Evolutionary conservation across 306 rosid species (phyloP).

Genomic region (Trifolium fragiferum): DNA sequence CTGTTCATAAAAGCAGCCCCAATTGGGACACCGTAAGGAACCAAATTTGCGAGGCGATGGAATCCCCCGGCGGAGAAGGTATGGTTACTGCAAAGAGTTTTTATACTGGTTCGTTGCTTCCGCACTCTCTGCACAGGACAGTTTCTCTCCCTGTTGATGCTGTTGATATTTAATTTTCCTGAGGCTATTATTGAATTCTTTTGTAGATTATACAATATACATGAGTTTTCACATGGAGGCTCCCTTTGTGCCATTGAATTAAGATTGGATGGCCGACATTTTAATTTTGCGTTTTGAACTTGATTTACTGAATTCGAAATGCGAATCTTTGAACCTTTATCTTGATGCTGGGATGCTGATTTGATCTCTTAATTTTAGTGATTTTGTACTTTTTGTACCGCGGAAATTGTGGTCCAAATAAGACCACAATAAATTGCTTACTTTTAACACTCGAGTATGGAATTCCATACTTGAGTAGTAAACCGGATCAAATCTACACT

Average conservation of each 20-base stretch:
- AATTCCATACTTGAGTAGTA: conserved; percentile 24
- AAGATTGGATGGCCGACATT: not conserved
- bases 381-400: not conserved
- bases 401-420: not conserved
- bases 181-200: conserved; percentile 57
- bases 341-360: not conserved
- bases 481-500: conserved; percentile 5
- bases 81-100: conserved; percentile 49
- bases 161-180: conserved; percentile 59
- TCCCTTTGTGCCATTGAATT: conserved; percentile 16
- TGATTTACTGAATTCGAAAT: not conserved
- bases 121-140: conserved; percentile 66
- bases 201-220: conserved; percentile 41
- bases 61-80: conserved; percentile 44
- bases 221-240: conserved; percentile 47
- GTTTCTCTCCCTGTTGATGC: conserved; percentile 93
- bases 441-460: not conserved
- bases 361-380: not conserved
- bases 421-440: not conserved
- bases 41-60: conserved; percentile 54
- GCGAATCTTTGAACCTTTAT: not conserved
- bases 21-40: conserved; percentile 54
- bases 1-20: conserved; percentile 55
- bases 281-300: not conserved
- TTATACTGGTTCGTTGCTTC: conserved; percentile 59